phyloP scores from a whole-genome alignment of 805 yeast genomes.

The Myxozyma lipomycoides region DNA sequence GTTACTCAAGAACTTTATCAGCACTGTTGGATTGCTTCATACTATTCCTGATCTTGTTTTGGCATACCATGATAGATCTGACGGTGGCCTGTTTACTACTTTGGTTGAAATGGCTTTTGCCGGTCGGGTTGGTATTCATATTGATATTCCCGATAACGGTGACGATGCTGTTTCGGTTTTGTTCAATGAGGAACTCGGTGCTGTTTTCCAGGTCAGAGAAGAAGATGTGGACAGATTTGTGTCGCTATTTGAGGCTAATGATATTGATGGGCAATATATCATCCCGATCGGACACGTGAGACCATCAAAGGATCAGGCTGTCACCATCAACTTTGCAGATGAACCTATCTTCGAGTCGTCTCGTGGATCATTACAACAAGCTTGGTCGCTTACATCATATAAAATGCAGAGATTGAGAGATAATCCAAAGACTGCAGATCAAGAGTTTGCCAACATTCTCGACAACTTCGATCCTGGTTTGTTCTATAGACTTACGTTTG shows the following conservation, averaged over 20 bases:
- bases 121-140: constrained; percentile 76
- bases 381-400: constrained; percentile 86
- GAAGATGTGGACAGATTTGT: constrained; percentile 54
- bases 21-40: constrained; percentile 69
- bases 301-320: constrained; percentile 45
- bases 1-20: constrained; percentile 64
- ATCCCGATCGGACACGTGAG: constrained; percentile 62
- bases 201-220: constrained; percentile 79
- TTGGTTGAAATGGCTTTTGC: constrained; percentile 96
- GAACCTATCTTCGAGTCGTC: constrained; percentile 18
- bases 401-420: constrained; percentile 89
- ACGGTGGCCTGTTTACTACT: constrained; percentile 89
- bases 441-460: constrained; percentile 68
- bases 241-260: constrained; percentile 52
- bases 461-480: constrained; percentile 92
- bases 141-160: constrained; percentile 38
- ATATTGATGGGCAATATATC: constrained; percentile 53
- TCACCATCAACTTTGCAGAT: constrained; percentile 18
- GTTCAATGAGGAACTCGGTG: constrained; percentile 93
- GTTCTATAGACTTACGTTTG: constrained; percentile 69
- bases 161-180: constrained; percentile 52
- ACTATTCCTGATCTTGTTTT: constrained; percentile 55
- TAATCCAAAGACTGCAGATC: constrained; percentile 84
- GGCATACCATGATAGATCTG: constrained; percentile 94
- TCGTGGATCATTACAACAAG: constrained; percentile 50